Percentiles rank a stretch among this genome's conserved stretches.
phyloP scores from a whole-genome alignment of 805 yeast genomes.

The Zygosaccharomyces lentus region DNA sequence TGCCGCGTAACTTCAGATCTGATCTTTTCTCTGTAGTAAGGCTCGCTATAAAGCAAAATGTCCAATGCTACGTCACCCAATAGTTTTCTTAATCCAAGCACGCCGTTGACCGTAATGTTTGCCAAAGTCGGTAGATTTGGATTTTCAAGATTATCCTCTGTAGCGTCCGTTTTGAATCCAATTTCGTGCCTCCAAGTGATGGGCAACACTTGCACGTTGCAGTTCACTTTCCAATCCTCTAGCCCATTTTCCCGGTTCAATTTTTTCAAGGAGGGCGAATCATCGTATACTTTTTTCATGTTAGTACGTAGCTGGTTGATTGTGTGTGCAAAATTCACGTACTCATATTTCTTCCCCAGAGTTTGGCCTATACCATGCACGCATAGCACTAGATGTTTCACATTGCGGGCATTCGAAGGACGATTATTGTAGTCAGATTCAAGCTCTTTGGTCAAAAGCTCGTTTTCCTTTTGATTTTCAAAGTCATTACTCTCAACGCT shows the following conservation, averaged over 20 bases:
- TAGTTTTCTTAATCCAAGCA: constrained; percentile 68
- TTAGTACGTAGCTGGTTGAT: constrained; percentile 60
- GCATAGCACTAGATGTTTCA: constrained; percentile 66
- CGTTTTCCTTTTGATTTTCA: constrained; percentile 19
- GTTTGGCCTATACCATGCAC: constrained; percentile 95
- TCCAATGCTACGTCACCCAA: constrained; percentile 87
- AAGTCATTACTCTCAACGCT: constrained; percentile 1
- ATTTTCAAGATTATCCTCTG: constrained; percentile 40
- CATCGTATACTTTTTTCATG: constrained; percentile 47
- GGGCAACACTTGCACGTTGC: constrained; percentile 79
- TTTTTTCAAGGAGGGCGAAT: constrained; percentile 39
- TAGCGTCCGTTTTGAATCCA: constrained; percentile 49
- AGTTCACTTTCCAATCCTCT: constrained; percentile 45
- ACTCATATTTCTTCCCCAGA: constrained; percentile 70
- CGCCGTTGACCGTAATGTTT: constrained; percentile 73
- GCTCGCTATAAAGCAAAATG: constrained; percentile 74
- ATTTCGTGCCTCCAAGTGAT: constrained; percentile 85
- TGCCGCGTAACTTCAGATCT: constrained; percentile 56
- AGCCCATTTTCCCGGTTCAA: constrained; percentile 42
- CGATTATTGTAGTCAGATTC: constrained; percentile 50
- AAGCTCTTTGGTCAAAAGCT: constrained; percentile 42
- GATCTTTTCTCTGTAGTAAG: constrained; percentile 58
- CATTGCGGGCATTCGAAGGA: constrained; percentile 38
- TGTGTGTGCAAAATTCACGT: constrained; percentile 83
- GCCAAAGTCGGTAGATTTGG: constrained; percentile 54